Percentiles rank a stretch among this genome's conserved stretches.
phyloP scores from a whole-genome alignment of 2,329 filamentous ascomycete genomes.

The Cercospora sp. region DNA sequence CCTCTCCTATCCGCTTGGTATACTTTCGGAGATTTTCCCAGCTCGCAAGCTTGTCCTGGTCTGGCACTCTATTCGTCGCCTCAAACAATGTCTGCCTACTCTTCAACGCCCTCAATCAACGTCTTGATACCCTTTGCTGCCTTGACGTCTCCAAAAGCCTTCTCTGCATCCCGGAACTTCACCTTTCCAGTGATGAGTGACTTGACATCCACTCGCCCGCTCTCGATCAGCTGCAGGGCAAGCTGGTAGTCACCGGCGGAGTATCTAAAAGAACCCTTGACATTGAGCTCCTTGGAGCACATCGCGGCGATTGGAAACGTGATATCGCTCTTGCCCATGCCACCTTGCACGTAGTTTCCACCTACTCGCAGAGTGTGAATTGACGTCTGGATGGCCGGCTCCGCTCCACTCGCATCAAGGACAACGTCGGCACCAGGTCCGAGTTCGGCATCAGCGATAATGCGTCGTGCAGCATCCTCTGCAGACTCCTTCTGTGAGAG shows the following conservation, averaged over 20 bases:
- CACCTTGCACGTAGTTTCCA: conserved; percentile 69
- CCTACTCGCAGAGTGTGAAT: conserved; percentile 52
- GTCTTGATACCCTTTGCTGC: conserved; percentile 74
- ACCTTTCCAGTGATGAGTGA: conserved; percentile 76
- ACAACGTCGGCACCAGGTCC: conserved; percentile 52
- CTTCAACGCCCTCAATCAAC: conserved; percentile 48
- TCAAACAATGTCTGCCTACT: conserved; percentile 13
- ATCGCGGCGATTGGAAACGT: conserved; percentile 88
- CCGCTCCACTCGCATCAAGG: conserved; percentile 52
- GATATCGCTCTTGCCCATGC: conserved; percentile 87
- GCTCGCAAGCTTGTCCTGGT: neutral
- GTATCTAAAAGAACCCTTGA: conserved; percentile 88
- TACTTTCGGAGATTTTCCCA: neutral
- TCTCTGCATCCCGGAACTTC: conserved; percentile 76
- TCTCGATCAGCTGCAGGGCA: conserved; percentile 73
- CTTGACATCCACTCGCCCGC: conserved; percentile 72
- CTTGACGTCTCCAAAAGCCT: conserved; percentile 85
- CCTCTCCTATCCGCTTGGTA: neutral
- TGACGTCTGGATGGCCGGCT: conserved; percentile 52
- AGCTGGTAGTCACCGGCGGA: conserved; percentile 83
- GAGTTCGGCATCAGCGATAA: conserved; percentile 46
- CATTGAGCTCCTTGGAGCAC: conserved; percentile 84
- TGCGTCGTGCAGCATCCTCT: conserved; percentile 41
- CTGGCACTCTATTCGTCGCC: neutral
- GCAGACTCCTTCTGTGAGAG: conserved; percentile 60